Conservation (phyloP, 345 rosid species). For the Gossypium mustelinum region DNA sequence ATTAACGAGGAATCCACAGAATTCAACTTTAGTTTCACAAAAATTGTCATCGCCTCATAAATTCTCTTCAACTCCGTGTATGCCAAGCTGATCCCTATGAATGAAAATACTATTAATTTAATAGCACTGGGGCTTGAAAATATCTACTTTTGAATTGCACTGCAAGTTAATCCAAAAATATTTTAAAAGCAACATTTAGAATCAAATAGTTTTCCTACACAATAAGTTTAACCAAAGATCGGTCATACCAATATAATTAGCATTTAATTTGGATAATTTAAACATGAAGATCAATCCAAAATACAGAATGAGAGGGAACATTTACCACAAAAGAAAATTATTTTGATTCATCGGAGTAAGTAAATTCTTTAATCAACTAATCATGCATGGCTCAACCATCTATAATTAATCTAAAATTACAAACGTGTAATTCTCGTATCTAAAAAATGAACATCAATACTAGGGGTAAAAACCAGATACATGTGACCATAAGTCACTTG, state of each 20-base stretch:
- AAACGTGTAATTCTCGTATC: background rate
- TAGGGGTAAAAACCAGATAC: background rate
- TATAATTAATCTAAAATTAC: slow-evolving; percentile 5
- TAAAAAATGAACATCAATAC: background rate
- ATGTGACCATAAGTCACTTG: background rate
- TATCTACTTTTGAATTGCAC: slow-evolving; percentile 87
- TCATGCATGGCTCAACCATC: background rate
- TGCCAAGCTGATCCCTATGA: slow-evolving; percentile 64
- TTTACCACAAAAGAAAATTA: background rate
- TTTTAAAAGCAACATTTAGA: background rate
- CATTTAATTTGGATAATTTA: background rate
- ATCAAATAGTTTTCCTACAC: background rate
- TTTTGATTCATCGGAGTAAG: background rate
- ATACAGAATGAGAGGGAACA: background rate
- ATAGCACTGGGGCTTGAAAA: slow-evolving; percentile 56
- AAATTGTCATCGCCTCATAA: slow-evolving; percentile 50
- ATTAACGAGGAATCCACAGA: background rate
- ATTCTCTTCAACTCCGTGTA: slow-evolving; percentile 60
- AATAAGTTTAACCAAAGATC: background rate
- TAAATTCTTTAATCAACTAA: background rate
- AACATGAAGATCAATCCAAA: background rate
- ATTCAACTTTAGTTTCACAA: background rate
- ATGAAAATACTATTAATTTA: slow-evolving; percentile 55
- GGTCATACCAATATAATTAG: background rate
- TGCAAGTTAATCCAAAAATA: slow-evolving; percentile 27